Conservation (phyloP, 2,329 filamentous ascomycete species). For the Alternaria solani region DNA sequence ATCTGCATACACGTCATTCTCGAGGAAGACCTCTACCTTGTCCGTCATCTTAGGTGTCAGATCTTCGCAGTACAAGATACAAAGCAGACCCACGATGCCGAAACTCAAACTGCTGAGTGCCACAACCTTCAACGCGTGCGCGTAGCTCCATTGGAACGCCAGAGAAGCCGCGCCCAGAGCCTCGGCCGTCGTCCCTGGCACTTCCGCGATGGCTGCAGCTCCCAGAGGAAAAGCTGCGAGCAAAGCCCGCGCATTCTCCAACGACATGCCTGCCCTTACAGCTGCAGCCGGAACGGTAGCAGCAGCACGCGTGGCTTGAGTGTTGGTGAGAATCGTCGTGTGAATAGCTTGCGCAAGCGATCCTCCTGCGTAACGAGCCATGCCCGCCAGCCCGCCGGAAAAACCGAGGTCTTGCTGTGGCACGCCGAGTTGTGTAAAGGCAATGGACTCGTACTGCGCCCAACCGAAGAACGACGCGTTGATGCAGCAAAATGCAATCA, state of each 20-base stretch:
- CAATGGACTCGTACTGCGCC: slow-evolving; percentile 43
- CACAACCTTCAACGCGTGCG: slow-evolving; percentile 31
- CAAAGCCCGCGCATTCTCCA: slow-evolving; percentile 30
- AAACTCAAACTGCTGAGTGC: slow-evolving; percentile 34
- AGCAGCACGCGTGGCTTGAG: slow-evolving; percentile 25
- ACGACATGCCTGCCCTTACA: slow-evolving; percentile 28
- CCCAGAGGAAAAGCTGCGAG: slow-evolving; percentile 34
- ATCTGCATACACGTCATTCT: slow-evolving; percentile 38
- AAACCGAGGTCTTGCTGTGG: slow-evolving; percentile 60
- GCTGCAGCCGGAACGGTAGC: slow-evolving; percentile 31
- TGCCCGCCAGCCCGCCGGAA: slow-evolving; percentile 47
- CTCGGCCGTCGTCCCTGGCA: slow-evolving; percentile 19
- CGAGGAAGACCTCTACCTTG: slow-evolving; percentile 39
- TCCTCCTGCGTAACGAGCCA: slow-evolving; percentile 37
- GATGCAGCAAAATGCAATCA: slow-evolving; percentile 60
- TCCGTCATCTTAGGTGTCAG: slow-evolving; percentile 37
- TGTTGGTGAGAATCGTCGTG: slow-evolving; percentile 55
- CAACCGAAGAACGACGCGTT: slow-evolving; percentile 44
- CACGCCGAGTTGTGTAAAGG: slow-evolving; percentile 45
- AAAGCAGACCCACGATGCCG: slow-evolving; percentile 29
- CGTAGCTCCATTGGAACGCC: slow-evolving; percentile 35
- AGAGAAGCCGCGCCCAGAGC: slow-evolving; percentile 27
- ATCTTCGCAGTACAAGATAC: slow-evolving; percentile 33
- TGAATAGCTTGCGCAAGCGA: slow-evolving; percentile 45
- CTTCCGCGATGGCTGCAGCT: slow-evolving; percentile 27